Percentiles rank a stretch among this genome's conserved stretches.
phyloP scores from a whole-genome alignment of 345 rosid genomes.

The Durio zibethinus region DNA sequence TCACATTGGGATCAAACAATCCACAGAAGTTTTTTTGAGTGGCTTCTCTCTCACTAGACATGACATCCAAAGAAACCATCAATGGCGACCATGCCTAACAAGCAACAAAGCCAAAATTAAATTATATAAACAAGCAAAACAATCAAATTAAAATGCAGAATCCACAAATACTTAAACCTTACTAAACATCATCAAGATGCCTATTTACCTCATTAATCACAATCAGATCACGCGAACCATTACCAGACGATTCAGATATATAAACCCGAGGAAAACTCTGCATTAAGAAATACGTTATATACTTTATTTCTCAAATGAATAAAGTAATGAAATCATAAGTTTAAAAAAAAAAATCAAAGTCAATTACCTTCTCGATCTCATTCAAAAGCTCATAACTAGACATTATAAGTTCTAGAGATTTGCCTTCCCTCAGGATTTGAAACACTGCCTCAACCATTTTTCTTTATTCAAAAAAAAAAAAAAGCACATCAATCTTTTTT shows the following conservation, averaged over 20 bases:
- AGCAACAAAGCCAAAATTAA: background rate
- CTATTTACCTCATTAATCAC: slow-evolving; percentile 1
- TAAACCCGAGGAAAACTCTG: slow-evolving; percentile 26
- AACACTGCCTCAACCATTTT: slow-evolving; percentile 75
- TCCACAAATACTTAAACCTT: background rate
- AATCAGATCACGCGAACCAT: background rate
- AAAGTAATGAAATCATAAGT: background rate
- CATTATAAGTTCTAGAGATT: slow-evolving; percentile 58
- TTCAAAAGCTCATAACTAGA: slow-evolving; percentile 69
- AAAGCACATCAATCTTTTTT: background rate
- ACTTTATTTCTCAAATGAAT: background rate
- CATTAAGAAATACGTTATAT: background rate
- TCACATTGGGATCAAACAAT: slow-evolving; percentile 4
- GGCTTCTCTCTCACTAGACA: background rate
- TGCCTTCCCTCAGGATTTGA: slow-evolving; percentile 54
- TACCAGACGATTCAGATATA: slow-evolving; percentile 3
- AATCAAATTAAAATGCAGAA: slow-evolving; percentile 1
- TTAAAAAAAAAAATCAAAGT: background rate
- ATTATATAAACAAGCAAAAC: background rate
- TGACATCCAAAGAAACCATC: background rate
- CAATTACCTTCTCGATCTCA: slow-evolving; percentile 57
- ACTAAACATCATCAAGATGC: background rate
- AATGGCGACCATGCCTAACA: slow-evolving; percentile 9
- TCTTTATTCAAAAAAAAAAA: slow-evolving; percentile 31
- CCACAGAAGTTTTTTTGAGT: background rate